Conservation (phyloP, 176 grass and related monocot species). For the Hsuehochloa calcarea region DNA sequence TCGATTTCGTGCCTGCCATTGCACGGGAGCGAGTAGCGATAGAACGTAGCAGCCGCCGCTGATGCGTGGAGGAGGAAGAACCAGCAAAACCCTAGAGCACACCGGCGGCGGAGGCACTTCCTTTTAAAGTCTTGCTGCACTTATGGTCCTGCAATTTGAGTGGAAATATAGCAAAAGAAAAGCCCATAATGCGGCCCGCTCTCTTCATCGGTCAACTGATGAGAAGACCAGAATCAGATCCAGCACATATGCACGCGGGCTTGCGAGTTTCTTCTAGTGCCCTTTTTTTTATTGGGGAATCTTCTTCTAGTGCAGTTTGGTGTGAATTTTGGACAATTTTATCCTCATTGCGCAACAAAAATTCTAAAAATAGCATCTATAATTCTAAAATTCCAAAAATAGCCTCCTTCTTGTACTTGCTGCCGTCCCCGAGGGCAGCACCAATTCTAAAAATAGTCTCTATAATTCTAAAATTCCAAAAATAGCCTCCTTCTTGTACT, state of each 20-base stretch:
- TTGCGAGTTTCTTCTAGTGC: not conserved
- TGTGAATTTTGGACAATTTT: no score
- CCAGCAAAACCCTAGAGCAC: not conserved
- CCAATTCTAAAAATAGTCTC: no score
- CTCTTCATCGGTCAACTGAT: not conserved
- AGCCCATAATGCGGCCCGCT: not conserved
- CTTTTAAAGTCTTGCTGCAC: not conserved
- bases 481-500: no score
- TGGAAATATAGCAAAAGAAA: not conserved
- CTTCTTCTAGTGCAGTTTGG: no score
- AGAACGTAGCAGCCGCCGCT: not conserved
- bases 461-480: no score
- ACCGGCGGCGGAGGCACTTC: not conserved
- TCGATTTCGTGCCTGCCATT: not conserved
- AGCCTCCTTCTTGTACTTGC: no score
- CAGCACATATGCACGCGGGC: not conserved
- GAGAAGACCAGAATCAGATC: not conserved
- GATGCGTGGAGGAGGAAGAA: not conserved
- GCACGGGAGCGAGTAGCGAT: not conserved
- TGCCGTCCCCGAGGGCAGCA: no score
- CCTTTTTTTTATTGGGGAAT: no score
- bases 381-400: no score
- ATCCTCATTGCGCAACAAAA: no score
- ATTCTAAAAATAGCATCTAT: no score
- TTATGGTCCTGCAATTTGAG: fast-evolving